Conservation (phyloP, 192 early-diverging fungal genomes). For the Diversispora epigaea region DNA sequence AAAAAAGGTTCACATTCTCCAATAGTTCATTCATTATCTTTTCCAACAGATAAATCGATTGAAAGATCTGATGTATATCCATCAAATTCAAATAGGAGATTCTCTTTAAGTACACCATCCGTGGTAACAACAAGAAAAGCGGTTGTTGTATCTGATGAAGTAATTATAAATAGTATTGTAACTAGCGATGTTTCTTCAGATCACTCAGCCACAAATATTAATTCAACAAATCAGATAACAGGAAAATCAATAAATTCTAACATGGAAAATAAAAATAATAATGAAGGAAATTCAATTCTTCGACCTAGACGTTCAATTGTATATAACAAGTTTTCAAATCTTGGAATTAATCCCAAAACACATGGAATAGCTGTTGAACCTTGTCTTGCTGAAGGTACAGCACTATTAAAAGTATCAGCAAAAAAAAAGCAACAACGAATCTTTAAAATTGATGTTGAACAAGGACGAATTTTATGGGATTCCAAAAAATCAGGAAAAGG, state of each 20-base stretch:
- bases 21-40: neutral
- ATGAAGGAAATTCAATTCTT: neutral
- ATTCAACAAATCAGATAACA: neutral
- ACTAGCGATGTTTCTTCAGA: neutral
- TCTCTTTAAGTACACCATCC: neutral
- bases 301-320: neutral
- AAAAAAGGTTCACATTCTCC: neutral
- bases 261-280: neutral
- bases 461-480: constrained; percentile 47
- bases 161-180: constrained; percentile 20
- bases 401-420: constrained; percentile 44
- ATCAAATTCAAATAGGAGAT: neutral
- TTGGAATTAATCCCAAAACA: neutral
- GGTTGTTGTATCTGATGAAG: constrained; percentile 5
- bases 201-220: constrained; percentile 2
- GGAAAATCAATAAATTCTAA: neutral
- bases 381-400: constrained; percentile 36
- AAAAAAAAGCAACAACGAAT: constrained; percentile 41
- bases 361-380: constrained; percentile 16
- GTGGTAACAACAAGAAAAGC: neutral
- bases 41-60: neutral
- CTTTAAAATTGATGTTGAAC: constrained; percentile 47
- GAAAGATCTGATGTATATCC: neutral
- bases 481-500: constrained; percentile 47
- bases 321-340: neutral